A percentile compares a stretch with the other conserved stretches of the same genome.
Evolutionary conservation across 2,329 filamentous ascomycete genomes (phyloP).

Genomic region (Diaporthe citri): DNA sequence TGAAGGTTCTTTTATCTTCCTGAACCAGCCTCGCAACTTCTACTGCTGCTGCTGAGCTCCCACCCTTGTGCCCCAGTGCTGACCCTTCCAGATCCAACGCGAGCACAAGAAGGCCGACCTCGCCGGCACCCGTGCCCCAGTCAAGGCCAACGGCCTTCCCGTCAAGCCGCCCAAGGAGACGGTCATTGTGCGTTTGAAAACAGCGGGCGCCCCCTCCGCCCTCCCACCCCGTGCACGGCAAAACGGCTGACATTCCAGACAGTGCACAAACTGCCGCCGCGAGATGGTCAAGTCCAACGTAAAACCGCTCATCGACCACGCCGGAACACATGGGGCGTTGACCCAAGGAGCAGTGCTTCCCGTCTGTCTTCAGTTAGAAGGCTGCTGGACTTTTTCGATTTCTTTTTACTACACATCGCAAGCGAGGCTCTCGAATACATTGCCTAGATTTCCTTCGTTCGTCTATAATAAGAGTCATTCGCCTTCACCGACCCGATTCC

Average conservation of each 20-base stretch:
- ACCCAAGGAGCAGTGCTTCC: constrained; percentile 71
- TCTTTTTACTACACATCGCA: not conserved
- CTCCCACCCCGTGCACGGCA: not conserved
- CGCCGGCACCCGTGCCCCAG: constrained; percentile 64
- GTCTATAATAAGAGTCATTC: not conserved
- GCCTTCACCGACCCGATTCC: not conserved
- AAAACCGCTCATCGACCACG: constrained; percentile 65
- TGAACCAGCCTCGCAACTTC: not conserved
- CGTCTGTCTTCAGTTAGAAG: constrained; percentile 55
- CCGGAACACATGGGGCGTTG: constrained; percentile 64
- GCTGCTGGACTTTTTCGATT: not conserved
- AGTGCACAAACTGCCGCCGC: constrained; percentile 65
- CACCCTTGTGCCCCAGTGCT: constrained; percentile 20
- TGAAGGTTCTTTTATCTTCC: constrained; percentile 32
- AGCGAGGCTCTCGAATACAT: not conserved
- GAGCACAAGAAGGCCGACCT: constrained; percentile 69
- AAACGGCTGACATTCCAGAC: constrained; percentile 37
- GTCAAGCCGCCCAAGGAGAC: constrained; percentile 67
- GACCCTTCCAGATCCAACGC: constrained; percentile 56
- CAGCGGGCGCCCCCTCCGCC: constrained; percentile 30
- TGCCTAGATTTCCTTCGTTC: not conserved
- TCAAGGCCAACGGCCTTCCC: constrained; percentile 67
- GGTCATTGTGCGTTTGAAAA: constrained; percentile 54
- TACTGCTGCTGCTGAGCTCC: constrained; percentile 25
- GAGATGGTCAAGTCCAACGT: constrained; percentile 65